Percentiles rank a stretch among this genome's conserved stretches.
phyloP scores from a whole-genome alignment of 2,329 filamentous ascomycete genomes.

The Phaeoacremonium minimum region DNA sequence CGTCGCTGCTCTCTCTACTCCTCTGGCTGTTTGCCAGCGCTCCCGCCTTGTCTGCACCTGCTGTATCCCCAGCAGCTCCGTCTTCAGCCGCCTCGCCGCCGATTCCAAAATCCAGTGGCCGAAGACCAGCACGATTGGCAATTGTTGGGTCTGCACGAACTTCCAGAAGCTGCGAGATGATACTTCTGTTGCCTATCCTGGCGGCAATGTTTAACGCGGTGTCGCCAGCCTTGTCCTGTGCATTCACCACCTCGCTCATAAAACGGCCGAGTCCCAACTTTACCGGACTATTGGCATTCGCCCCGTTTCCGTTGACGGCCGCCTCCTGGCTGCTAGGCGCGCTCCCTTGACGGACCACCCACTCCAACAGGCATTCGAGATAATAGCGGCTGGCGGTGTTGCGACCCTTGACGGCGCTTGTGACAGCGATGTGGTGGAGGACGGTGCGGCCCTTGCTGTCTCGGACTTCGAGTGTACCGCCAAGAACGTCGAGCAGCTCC shows the following conservation, averaged over 20 bases:
- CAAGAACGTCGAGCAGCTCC: slow-evolving; percentile 82
- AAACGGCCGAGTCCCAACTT: slow-evolving; percentile 87
- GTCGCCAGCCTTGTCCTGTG: slow-evolving; percentile 89
- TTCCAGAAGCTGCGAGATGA: slow-evolving; percentile 94
- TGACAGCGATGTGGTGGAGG: slow-evolving; percentile 92
- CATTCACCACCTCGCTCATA: slow-evolving; percentile 95
- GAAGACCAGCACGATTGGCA: slow-evolving; percentile 81
- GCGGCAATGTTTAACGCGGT: slow-evolving; percentile 93
- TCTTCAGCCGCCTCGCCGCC: slow-evolving; percentile 58
- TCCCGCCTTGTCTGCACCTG: slow-evolving; percentile 37
- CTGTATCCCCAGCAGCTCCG: slow-evolving; percentile 33
- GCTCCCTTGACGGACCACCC: slow-evolving; percentile 78
- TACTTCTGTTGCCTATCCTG: slow-evolving; percentile 86
- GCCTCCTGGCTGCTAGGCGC: slow-evolving; percentile 34
- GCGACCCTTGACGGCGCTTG: slow-evolving; percentile 90
- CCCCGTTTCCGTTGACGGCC: slow-evolving; percentile 11
- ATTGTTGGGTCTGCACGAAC: slow-evolving; percentile 93
- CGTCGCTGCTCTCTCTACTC: slow-evolving; percentile 70
- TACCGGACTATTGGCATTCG: slow-evolving; percentile 32
- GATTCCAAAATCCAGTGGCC: slow-evolving; percentile 92
- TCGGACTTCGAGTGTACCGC: slow-evolving; percentile 83
- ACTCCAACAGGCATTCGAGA: slow-evolving; percentile 88
- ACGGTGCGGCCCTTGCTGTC: slow-evolving; percentile 89
- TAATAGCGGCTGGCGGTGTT: slow-evolving; percentile 93
- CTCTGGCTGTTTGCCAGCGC: slow-evolving; percentile 43